Evolutionary conservation across 306 rosid genomes (phyloP).

Genomic region (Psophocarpus tetragonolobus): DNA sequence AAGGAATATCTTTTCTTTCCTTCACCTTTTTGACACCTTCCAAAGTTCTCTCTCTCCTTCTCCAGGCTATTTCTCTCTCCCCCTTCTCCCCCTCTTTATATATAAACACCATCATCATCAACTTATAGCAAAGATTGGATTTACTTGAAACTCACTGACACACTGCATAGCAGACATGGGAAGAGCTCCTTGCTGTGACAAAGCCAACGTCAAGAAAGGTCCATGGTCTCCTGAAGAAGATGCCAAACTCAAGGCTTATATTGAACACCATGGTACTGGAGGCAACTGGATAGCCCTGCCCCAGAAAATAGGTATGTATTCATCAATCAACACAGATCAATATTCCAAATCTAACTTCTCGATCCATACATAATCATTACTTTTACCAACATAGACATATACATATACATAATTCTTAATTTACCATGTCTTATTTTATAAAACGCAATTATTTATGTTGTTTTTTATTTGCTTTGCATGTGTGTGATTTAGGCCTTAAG

Average conservation of each 20-base stretch:
- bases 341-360: neutral
- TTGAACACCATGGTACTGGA: slow-evolving; percentile 81
- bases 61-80: slow-evolving; percentile 61
- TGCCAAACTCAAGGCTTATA: slow-evolving; percentile 87
- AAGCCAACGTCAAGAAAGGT: slow-evolving; percentile 96
- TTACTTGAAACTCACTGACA: slow-evolving; percentile 35
- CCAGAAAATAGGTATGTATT: slow-evolving; percentile 76
- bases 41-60: slow-evolving; percentile 47
- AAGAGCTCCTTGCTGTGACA: slow-evolving; percentile 99
- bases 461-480: neutral
- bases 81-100: slow-evolving; percentile 18
- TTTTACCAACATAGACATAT: neutral
- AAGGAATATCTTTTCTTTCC: slow-evolving; percentile 43
- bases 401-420: neutral
- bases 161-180: slow-evolving; percentile 59
- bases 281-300: slow-evolving; percentile 99
- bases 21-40: slow-evolving; percentile 57
- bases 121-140: slow-evolving; percentile 31
- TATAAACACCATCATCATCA: slow-evolving; percentile 38
- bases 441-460: neutral
- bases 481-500: slow-evolving; percentile 61
- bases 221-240: slow-evolving; percentile 99
- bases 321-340: neutral
- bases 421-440: neutral
- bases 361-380: neutral